A percentile compares a stretch with the other conserved stretches of the same genome.
These are phyloP conservation scores for Hymenoscyphus scutula DNA, from an alignment of 2,329 filamentous ascomycete species.

Conservation along the genomic window DNA sequence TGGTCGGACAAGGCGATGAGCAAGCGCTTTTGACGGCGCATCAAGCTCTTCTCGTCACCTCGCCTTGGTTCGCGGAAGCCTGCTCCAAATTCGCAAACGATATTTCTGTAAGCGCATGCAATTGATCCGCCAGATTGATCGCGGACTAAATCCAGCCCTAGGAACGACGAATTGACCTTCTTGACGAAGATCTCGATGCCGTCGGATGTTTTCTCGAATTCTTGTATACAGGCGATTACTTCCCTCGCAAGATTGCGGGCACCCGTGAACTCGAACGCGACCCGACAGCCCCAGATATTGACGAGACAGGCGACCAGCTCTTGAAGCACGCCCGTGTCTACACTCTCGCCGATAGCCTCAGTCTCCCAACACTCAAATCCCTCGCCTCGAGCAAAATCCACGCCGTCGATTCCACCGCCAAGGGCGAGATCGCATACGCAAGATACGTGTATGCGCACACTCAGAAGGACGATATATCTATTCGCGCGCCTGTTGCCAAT, in stretches of 20 bases:
- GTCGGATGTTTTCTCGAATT: slow-evolving; percentile 79
- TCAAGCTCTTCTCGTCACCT: slow-evolving; percentile 70
- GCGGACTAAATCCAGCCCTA: slow-evolving; percentile 25
- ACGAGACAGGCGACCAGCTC: slow-evolving; percentile 78
- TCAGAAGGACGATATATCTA: slow-evolving; percentile 62
- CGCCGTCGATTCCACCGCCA: slow-evolving; percentile 81
- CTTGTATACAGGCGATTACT: slow-evolving; percentile 85
- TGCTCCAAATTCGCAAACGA: slow-evolving; percentile 61
- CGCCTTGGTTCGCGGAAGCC: slow-evolving; percentile 68
- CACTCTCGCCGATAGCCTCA: slow-evolving; percentile 79
- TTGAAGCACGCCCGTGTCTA: slow-evolving; percentile 88
- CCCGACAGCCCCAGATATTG: slow-evolving; percentile 60
- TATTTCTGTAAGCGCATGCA: slow-evolving; percentile 50
- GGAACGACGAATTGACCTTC: slow-evolving; percentile 67
- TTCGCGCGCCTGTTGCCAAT: slow-evolving; percentile 79
- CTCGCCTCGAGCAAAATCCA: slow-evolving; percentile 89
- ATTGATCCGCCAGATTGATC: not conserved
- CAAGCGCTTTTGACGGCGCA: slow-evolving; percentile 72
- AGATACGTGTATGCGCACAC: slow-evolving; percentile 86
- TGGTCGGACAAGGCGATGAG: slow-evolving; percentile 59
- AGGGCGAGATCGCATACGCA: slow-evolving; percentile 88
- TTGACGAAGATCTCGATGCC: slow-evolving; percentile 66
- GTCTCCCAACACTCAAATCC: slow-evolving; percentile 64
- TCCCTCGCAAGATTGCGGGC: slow-evolving; percentile 64
- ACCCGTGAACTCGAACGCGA: slow-evolving; percentile 69